Base-by-base conservation (phyloP, 163 green algal species). In the Volvox carteri region DNA sequence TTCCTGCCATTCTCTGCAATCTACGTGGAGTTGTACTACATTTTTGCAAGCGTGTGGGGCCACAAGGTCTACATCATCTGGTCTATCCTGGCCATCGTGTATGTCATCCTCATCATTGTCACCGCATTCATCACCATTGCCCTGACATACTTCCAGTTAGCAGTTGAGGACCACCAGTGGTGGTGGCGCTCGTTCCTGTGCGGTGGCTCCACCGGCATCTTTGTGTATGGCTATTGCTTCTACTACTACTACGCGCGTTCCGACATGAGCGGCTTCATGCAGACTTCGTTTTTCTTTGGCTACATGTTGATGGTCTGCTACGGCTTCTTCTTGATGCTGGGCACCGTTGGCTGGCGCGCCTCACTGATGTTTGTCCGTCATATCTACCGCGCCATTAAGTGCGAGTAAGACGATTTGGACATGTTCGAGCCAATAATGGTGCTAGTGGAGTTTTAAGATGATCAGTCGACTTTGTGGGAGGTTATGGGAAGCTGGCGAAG, bases 21-120 rank as follows among this genome's bases (percentile, higher is more conserved):
- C 93, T 99, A 99, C 92, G 98, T 99, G 75, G 98, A 99, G 97
- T 96, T 99, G 33, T 99, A 99, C 94, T 99, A 99, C 94, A 98
- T 99, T 88, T 99, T 99, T 92, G 97, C 97, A 68, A 96, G 87
- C 76, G 96, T 99, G 37, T 99, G 98, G 98, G 98, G 98, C 50
- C 97, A 99, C 96, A 99, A 99, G 95, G 93, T 98, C 85, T 99
- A 99, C 96, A 98, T 97, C 85, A 98, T 99, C 92, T 99, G 97
- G 95, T 95, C 91, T 91, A 98, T 99, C 92, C 95, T 99, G 65
- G 96, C 97, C 91, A 98, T 99, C 84, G 97, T 99, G 30, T 98
- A 98, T 93, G 92, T 97, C 90, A 98, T 99, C 91, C 94, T 99
- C 54, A 94, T 98, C 78, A 92, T 99, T 60, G 97, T 99, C n/a